Evolutionary conservation across 139 green algal genomes (phyloP).

Genomic region (Chlorella sp.): DNA sequence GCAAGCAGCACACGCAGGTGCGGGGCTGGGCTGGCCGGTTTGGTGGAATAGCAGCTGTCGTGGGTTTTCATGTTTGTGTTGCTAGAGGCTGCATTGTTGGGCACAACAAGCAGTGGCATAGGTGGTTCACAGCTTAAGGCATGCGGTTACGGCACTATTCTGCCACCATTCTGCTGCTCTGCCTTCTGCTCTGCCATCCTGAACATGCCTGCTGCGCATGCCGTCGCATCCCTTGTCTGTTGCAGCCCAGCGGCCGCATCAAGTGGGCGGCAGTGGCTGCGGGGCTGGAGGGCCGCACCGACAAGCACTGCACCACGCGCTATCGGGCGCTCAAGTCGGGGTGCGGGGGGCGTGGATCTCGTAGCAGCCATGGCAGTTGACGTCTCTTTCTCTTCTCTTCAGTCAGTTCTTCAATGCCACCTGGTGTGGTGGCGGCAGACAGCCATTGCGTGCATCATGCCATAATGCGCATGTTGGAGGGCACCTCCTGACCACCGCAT

Average conservation of each 20-base stretch:
- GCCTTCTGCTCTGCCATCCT: neutral
- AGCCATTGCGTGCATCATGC: no score
- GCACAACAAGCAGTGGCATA: no score
- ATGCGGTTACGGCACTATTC: no score
- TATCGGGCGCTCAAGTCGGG: neutral
- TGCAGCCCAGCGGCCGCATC: conserved; percentile 32
- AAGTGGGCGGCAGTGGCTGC: conserved; percentile 45
- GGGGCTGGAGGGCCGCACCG: conserved; percentile 39
- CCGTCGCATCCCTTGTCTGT: neutral
- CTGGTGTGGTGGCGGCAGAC: no score
- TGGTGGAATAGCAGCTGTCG: no score
- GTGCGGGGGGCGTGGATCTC: neutral
- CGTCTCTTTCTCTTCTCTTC: no score
- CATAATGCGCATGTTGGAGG: no score
- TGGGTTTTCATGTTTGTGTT: neutral
- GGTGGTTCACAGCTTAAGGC: no score
- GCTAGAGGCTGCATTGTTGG: neutral
- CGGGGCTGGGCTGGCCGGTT: neutral
- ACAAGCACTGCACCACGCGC: conserved; percentile 36
- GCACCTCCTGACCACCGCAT: no score
- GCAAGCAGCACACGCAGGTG: conserved; percentile 13
- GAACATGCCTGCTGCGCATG: neutral
- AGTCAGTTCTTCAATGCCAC: no score
- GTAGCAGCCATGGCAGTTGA: no score
- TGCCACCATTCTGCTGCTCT: no score